These are phyloP conservation scores for Eucalyptus cladocalyx DNA, from an alignment of 345 rosid genomes.

Conservation along the genomic window DNA sequence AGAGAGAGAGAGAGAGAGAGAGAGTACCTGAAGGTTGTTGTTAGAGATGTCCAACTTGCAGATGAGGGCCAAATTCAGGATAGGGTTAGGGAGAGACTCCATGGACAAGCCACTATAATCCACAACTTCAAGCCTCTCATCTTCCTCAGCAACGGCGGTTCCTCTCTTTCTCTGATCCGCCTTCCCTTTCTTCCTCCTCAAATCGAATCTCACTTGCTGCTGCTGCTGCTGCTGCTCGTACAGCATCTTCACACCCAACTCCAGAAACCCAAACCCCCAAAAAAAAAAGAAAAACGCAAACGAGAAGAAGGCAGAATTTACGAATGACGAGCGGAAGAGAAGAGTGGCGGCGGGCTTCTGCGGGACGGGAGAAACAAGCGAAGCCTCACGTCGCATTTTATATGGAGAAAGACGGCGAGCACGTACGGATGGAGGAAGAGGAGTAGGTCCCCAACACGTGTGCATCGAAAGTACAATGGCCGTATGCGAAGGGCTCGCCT, in stretches of 20 bases:
- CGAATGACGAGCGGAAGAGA: background rate
- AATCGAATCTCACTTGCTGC: background rate
- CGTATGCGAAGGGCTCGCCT: conserved; percentile 1
- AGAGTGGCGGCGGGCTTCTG: background rate
- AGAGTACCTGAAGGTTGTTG: conserved; percentile 67
- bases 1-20: background rate
- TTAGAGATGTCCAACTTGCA: conserved; percentile 73
- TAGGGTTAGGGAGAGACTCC: conserved; percentile 41
- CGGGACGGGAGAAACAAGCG: background rate
- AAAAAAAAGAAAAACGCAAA: background rate
- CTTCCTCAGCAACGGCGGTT: background rate
- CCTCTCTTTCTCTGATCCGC: background rate
- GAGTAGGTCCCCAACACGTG: background rate
- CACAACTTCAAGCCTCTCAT: conserved; percentile 28
- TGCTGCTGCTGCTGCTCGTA: conserved; percentile 15
- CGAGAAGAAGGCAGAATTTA: background rate
- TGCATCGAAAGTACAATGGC: conserved; percentile 2
- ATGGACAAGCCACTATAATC: conserved; percentile 65
- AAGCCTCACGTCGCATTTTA: background rate
- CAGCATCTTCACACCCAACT: conserved; percentile 4
- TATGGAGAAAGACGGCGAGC: background rate
- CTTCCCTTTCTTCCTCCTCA: background rate
- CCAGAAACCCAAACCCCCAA: background rate
- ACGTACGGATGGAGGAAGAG: background rate
- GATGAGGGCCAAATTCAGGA: conserved; percentile 42